Conservation (phyloP, 371 early-diverging fungal species). For the Lichtheimia hyalospora region DNA sequence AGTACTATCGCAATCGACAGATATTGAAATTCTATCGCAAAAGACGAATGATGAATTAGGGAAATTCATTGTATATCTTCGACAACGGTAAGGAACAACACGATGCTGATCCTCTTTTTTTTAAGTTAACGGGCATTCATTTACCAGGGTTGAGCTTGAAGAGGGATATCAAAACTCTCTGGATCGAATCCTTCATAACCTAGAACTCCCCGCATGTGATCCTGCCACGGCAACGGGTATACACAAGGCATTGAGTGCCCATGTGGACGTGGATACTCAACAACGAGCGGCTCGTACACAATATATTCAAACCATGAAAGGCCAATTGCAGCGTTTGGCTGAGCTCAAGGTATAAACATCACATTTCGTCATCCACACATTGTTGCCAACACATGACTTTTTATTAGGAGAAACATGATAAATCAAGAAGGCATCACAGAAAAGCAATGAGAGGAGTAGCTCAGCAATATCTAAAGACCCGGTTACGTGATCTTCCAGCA, state of each 20-base stretch:
- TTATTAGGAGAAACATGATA: constrained; percentile 23
- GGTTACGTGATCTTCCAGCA: constrained; percentile 5
- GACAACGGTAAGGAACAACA: constrained; percentile 16
- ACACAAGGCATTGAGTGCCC: constrained; percentile 9
- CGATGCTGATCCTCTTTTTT: background rate
- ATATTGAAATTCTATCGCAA: constrained; percentile 14
- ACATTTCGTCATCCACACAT: too few relatives aligned
- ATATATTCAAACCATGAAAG: constrained; percentile 24
- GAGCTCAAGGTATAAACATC: constrained; percentile 25
- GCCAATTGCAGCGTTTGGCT: constrained; percentile 14
- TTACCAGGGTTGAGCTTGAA: constrained; percentile 21
- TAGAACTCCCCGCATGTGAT: constrained; percentile 6
- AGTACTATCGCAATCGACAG: constrained; percentile 25
- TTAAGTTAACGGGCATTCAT: background rate
- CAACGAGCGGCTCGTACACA: constrained; percentile 14
- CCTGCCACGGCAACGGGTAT: constrained; percentile 6
- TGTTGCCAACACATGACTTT: background rate
- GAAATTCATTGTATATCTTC: constrained; percentile 15
- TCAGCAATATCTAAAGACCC: constrained; percentile 12
- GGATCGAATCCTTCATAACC: constrained; percentile 16
- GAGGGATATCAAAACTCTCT: constrained; percentile 26
- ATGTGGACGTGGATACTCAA: constrained; percentile 12
- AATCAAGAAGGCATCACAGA: constrained; percentile 10
- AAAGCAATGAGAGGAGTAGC: constrained; percentile 20
- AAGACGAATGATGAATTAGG: constrained; percentile 14